Percentiles rank a stretch among this genome's conserved stretches.
Conservation (phyloP, 192 early-diverging fungal species). For the Mortierella claussenii region DNA sequence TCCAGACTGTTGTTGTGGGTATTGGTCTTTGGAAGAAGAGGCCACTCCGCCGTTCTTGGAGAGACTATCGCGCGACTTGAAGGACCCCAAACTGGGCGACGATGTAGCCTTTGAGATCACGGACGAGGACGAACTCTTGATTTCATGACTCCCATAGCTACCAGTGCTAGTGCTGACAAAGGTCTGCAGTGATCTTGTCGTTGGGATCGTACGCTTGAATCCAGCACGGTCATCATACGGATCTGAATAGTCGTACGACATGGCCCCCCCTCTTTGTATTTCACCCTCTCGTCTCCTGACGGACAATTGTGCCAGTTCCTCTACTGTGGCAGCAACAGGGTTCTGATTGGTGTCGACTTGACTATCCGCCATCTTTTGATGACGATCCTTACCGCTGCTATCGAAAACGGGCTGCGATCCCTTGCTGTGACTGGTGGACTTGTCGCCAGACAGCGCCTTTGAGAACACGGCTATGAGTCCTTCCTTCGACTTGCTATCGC, state of each 20-base stretch:
- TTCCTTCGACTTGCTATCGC: conserved; percentile 24
- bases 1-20: too few relatives aligned
- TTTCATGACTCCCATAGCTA: too few relatives aligned
- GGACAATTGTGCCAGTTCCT: conserved; percentile 17
- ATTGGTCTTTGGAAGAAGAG: too few relatives aligned
- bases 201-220: conserved; percentile 6
- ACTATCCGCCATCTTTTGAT: not conserved
- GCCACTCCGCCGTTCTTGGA: not conserved
- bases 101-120: not conserved
- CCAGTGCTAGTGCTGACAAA: too few relatives aligned
- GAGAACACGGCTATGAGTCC: conserved; percentile 17
- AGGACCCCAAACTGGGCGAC: conserved; percentile 2
- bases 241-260: conserved; percentile 10
- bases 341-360: not conserved
- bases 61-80: conserved; percentile 20
- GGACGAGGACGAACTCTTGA: not conserved
- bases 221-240: conserved; percentile 12
- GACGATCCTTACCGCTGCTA: not conserved
- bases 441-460: conserved; percentile 20
- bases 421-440: not conserved
- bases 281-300: not conserved
- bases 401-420: not conserved
- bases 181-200: too few relatives aligned
- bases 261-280: not conserved
- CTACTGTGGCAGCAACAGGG: conserved; percentile 8